These are phyloP conservation scores for Crucihimalaya himalaica DNA, from an alignment of 345 rosid genomes.

Conservation along the genomic window DNA sequence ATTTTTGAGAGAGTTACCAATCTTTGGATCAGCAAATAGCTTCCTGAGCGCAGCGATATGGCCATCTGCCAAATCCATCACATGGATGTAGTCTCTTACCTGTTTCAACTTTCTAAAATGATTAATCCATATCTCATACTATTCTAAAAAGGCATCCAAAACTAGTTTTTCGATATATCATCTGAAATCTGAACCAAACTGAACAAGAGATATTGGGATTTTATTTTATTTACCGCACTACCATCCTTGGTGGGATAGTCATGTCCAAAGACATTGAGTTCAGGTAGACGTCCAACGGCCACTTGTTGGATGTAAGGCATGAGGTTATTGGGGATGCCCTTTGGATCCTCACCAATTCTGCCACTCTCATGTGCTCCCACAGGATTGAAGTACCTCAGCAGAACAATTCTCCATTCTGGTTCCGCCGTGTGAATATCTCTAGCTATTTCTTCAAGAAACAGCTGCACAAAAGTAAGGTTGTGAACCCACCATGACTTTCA, in stretches of 20 bases:
- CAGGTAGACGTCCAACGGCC: constrained; percentile 81
- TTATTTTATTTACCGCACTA: constrained; percentile 60
- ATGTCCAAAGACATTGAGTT: constrained; percentile 82
- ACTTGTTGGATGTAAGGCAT: constrained; percentile 98
- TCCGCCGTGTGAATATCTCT: constrained; percentile 86
- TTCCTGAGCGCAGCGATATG: constrained; percentile 85
- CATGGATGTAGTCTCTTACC: constrained; percentile 92
- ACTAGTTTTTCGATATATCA: neutral
- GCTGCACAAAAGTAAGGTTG: constrained; percentile 51
- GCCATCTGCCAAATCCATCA: constrained; percentile 96
- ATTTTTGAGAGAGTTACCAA: constrained; percentile 42
- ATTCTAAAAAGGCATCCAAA: neutral
- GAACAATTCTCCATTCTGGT: constrained; percentile 77
- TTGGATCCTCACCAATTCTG: constrained; percentile 91
- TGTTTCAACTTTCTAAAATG: constrained; percentile 40
- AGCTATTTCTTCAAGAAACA: constrained; percentile 92
- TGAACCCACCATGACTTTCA: neutral
- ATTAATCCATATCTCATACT: neutral
- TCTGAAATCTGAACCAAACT: neutral
- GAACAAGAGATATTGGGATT: neutral
- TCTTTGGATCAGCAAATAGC: constrained; percentile 56
- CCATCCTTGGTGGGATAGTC: constrained; percentile 94
- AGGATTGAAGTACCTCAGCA: constrained; percentile 93
- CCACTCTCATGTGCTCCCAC: constrained; percentile 97
- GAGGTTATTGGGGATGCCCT: constrained; percentile 86